Evolutionary conservation across 1,139 yeast genomes (phyloP).

Genomic region (Barnettozyma hawaiiensis): DNA sequence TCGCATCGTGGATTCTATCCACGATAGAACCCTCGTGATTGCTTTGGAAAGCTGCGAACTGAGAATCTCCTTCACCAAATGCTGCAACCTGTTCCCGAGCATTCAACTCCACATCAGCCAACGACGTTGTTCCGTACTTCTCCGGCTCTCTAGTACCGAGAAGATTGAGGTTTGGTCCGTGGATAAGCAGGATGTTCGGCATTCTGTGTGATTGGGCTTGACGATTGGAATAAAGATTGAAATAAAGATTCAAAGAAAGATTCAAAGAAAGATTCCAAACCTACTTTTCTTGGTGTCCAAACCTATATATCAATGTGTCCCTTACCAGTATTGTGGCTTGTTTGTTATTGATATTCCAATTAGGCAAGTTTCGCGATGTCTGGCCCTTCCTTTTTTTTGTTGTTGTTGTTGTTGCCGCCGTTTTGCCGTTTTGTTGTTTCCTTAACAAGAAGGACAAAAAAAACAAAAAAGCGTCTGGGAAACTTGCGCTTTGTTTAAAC

Average conservation of each 20-base stretch:
- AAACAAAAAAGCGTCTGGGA: neutral
- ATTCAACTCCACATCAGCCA: conserved; percentile 38
- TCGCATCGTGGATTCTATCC: conserved; percentile 43
- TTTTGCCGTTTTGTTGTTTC: no score
- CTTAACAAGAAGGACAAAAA: no score
- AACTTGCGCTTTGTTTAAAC: conserved; percentile 1
- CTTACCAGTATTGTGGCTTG: neutral
- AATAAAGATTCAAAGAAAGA: no score
- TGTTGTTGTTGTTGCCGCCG: no score
- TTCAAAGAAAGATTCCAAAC: no score
- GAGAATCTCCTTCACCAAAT: conserved; percentile 24
- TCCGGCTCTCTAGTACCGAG: conserved; percentile 47
- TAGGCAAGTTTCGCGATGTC: neutral
- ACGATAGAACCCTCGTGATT: conserved; percentile 45
- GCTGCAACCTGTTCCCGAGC: conserved; percentile 35
- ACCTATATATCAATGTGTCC: neutral
- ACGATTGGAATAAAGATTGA: no score
- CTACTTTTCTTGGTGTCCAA: no score
- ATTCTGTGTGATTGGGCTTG: conserved; percentile 4
- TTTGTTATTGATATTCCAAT: neutral
- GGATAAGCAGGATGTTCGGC: conserved; percentile 37
- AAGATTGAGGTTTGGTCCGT: conserved; percentile 45
- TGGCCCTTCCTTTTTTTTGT: neutral
- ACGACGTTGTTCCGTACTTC: conserved; percentile 43
- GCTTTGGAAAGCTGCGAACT: conserved; percentile 31